Conservation (phyloP, 2,329 filamentous ascomycete genomes). For the Pseudocercospora macadamiae region DNA sequence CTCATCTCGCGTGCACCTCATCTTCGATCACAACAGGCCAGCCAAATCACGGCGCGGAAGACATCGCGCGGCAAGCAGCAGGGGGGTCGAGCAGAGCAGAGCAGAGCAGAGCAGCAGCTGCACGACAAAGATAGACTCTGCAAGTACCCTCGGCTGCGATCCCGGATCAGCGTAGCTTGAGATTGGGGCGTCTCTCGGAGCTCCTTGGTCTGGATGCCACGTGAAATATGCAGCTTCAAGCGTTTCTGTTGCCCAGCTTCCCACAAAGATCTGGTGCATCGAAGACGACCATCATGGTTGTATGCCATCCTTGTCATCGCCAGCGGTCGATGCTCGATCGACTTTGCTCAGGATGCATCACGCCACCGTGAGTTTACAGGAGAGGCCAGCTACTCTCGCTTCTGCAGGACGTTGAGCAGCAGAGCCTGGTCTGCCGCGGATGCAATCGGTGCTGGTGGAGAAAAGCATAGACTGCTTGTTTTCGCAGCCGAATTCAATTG, state of each 20-base stretch:
- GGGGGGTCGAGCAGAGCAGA: constrained; percentile 5
- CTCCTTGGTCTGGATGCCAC: constrained; percentile 27
- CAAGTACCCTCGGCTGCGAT: constrained; percentile 26
- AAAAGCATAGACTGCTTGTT: constrained; percentile 2
- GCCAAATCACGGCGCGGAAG: constrained; percentile 24
- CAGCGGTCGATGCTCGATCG: constrained; percentile 12
- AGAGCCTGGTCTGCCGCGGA: constrained; percentile 2
- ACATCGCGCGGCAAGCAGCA: constrained; percentile 13
- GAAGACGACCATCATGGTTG: not conserved
- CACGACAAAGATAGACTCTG: constrained; percentile 25
- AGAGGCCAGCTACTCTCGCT: not conserved
- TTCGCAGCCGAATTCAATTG: constrained; percentile 18
- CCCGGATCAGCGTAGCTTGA: constrained; percentile 34
- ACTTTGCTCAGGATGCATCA: not conserved
- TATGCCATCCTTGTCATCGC: not conserved
- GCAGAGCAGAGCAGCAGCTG: constrained; percentile 8
- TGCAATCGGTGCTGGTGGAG: constrained; percentile 1
- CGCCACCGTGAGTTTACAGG: constrained; percentile 7
- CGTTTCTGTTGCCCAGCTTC: constrained; percentile 19
- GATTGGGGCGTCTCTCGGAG: constrained; percentile 17
- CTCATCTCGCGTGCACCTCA: constrained; percentile 28
- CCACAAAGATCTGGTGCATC: constrained; percentile 7
- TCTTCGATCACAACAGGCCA: constrained; percentile 18
- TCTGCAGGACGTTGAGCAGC: not conserved
- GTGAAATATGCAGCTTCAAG: constrained; percentile 26